Base-by-base conservation (phyloP, 106 monocot genomes). In the Triglochin maritima region DNA sequence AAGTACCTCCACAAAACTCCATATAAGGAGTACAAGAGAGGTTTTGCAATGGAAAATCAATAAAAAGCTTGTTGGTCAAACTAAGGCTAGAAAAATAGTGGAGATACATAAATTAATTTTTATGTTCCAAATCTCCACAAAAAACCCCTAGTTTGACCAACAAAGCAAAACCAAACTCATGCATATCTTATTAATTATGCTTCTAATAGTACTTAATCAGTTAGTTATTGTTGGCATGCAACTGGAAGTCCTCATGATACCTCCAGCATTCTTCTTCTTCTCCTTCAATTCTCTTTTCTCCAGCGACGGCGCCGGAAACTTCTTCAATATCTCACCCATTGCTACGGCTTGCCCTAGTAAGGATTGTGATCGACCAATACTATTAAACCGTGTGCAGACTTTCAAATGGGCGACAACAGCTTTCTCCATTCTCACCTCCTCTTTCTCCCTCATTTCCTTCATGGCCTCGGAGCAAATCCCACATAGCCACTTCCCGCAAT, bases 401-500 rank as follows among this genome's bases (percentile, higher is more conserved):
- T 65, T 76, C 78, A 80, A 77, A 58, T 89, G 93, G 4, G 75
- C 49, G 0, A 75, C 66, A 3, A 93, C 45, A 0, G 93, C 93
- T 15, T 81, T 81, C 6, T 77, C 76, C 61, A 14, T 57, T 49
- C 67, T 45, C 2, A 81, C 76, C 0, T 71, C 82, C 57, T 84
- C 82, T 66, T 73, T 86, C 71, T 45, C 93, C 89, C 42, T 75
- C 79, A 88, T 88, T 45, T 88, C 88, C 59, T 84, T 81, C 62
- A 91, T 84, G 2, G 91, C 91, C 63, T 82, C 87, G 3, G 91
- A 71, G 73, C 91, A 91, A 60, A 92, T 72, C 46, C 92, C 92
- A 29, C 93, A 93, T 11, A 93, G 58, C 86, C 84, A 89, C 71
- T 64, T 64, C 4, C 89, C 93, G 17, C 59, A 78, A 58, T 78